phyloP scores from a whole-genome alignment of 202 grass and related monocot species.

The Thinopyrum obtusiflorum region DNA sequence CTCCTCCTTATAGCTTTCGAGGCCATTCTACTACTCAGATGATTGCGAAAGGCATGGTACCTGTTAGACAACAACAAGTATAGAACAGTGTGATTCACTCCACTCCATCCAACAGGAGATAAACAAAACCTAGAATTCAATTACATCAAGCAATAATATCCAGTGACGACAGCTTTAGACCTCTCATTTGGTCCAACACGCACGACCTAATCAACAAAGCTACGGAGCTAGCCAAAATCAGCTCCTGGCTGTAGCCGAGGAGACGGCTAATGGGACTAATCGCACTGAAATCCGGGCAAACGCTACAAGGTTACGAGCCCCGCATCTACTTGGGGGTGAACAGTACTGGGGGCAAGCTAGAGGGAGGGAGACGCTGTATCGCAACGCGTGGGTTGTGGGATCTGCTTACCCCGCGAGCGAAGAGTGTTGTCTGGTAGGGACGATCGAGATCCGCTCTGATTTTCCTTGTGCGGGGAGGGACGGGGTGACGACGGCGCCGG shows the following conservation, averaged over 20 bases:
- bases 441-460: neutral
- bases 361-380: neutral
- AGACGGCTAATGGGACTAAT: neutral
- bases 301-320: neutral
- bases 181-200: neutral
- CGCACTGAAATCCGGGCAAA: neutral
- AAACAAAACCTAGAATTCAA: neutral
- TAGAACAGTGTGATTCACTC: neutral
- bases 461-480: neutral
- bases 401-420: neutral
- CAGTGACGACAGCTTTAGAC: neutral
- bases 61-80: neutral
- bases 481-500: neutral
- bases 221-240: neutral
- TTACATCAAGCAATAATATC: neutral
- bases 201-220: neutral
- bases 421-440: neutral
- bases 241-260: neutral
- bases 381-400: neutral
- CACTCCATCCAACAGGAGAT: neutral
- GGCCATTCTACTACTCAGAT: neutral
- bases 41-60: neutral
- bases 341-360: too few species aligned
- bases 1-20: conserved; percentile 11
- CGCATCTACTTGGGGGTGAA: neutral